Base-by-base conservation (phyloP, 179 eudicot species). In the Silene noctiflora region DNA sequence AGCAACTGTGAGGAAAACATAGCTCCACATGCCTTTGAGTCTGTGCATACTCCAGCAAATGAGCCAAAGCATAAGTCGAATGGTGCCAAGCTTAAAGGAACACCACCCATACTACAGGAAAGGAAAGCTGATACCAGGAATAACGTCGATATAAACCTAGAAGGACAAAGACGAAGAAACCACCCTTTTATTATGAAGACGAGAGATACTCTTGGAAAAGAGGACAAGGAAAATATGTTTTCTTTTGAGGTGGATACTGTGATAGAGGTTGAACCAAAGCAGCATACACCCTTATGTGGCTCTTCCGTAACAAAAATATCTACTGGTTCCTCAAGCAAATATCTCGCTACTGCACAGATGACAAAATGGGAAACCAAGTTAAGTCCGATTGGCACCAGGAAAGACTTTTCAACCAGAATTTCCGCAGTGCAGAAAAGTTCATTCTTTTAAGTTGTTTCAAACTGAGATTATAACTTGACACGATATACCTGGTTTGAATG, bases 141-240 rank as follows among this genome's bases (percentile, higher is more conserved):
- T 51, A n/a, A 66, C 9, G 51, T 42, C 17, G 31, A 29, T n/a
- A 1, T 12, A 73, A 78, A 39, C 51, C 69, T 72, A n/a, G 21
- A 22, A 55, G 46, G 46, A 11, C 46, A 39, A 39, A 39, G 46
- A 39, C 7, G 46, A 39, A 39, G 46, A 39, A 39, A 27, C 46
- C 35, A 80, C 46, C 63, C 61, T 42, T 20, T 10, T 16, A 1
- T 27, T 27, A 64, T 58, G 73, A 76, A 58, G 73, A 71, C 51
- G 58, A 29, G 42, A 48, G 29, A 60, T 58, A 44, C 8, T 22
- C 75, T n/a, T 10, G 66, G 69, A 13, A 69, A 9, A 27, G 81
- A 77, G 27, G 83, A 80, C 51, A 81, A 81, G 73, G 84, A 81
- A 69, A 81, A 81, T 33, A 64, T 77, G 53, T 63, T 69, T 71